Percentiles rank a stretch among this genome's conserved stretches.
Conservation (phyloP, 306 rosid species). For the Acacia acuminata region DNA sequence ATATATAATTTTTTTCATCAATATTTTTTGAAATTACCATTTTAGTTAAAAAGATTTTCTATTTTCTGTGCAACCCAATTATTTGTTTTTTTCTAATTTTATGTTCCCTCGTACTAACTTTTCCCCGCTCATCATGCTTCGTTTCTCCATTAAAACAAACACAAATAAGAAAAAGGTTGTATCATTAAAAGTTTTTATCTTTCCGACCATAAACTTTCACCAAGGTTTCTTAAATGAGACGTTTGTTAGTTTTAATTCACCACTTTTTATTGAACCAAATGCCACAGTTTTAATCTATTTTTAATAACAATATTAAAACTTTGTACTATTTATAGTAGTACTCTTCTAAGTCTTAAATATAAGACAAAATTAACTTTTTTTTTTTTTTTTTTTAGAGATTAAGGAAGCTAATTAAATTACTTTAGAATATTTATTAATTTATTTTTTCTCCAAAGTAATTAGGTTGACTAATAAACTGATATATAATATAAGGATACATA, state of each 20-base stretch:
- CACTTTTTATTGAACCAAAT: neutral
- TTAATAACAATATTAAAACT: neutral
- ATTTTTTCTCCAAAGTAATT: too few relatives aligned
- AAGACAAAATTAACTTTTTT: too few relatives aligned
- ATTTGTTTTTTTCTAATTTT: neutral
- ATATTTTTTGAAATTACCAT: too few relatives aligned
- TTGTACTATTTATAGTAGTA: neutral
- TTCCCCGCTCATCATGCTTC: slow-evolving; percentile 31
- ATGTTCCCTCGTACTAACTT: neutral
- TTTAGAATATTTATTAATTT: too few relatives aligned
- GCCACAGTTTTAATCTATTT: neutral
- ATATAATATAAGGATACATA: too few relatives aligned
- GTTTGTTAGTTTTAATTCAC: neutral
- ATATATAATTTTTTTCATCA: too few relatives aligned
- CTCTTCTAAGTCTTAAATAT: too few relatives aligned
- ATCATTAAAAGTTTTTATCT: neutral
- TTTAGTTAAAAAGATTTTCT: too few relatives aligned
- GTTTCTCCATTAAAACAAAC: neutral
- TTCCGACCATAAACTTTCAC: neutral
- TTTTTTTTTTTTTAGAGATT: too few relatives aligned
- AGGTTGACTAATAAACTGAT: too few relatives aligned
- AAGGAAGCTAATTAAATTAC: too few relatives aligned
- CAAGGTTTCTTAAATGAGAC: neutral
- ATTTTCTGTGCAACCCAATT: neutral
- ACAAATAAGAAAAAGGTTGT: neutral